phyloP scores from a whole-genome alignment of 2,329 filamentous ascomycete genomes.

The Fusarium veterinarium region DNA sequence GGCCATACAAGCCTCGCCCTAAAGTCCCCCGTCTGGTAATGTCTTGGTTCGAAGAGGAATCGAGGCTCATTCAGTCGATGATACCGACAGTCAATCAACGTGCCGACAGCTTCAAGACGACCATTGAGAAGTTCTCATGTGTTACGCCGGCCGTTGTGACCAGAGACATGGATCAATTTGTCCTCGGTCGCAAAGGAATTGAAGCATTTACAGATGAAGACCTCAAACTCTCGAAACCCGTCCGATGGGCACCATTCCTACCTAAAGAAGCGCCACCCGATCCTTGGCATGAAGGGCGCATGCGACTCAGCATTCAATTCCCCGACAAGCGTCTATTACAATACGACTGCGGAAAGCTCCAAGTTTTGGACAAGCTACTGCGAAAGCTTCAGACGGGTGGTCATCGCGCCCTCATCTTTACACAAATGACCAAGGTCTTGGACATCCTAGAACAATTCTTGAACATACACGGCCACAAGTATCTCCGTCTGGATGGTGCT shows the following conservation, averaged over 20 bases:
- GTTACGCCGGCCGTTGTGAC: conserved; percentile 91
- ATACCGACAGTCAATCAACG: conserved; percentile 81
- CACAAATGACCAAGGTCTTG: conserved; percentile 98
- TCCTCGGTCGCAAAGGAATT: conserved; percentile 71
- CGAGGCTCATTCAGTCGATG: conserved; percentile 71
- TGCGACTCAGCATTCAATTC: conserved; percentile 94
- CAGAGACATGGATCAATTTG: conserved; percentile 75
- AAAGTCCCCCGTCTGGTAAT: conserved; percentile 71
- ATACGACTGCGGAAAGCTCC: conserved; percentile 97
- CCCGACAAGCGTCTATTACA: conserved; percentile 96
- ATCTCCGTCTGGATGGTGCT: conserved; percentile 93
- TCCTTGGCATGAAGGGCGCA: conserved; percentile 92
- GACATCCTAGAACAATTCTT: conserved; percentile 98
- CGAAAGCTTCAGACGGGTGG: conserved; percentile 88
- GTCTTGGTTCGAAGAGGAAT: conserved; percentile 80
- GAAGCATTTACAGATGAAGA: conserved; percentile 67
- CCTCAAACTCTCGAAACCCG: conserved; percentile 67
- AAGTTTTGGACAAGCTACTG: conserved; percentile 86
- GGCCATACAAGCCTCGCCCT: conserved; percentile 70
- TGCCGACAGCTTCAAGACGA: conserved; percentile 76
- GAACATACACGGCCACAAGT: conserved; percentile 97
- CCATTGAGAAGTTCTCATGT: conserved; percentile 89
- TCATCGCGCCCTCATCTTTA: conserved; percentile 96
- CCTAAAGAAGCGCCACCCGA: conserved; percentile 71
- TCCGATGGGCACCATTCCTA: conserved; percentile 66